A percentile compares a stretch with the other conserved stretches of the same genome.
Evolutionary conservation across 768 basidiomycete genomes (phyloP).

Genomic region (Leccinum barrowsii): DNA sequence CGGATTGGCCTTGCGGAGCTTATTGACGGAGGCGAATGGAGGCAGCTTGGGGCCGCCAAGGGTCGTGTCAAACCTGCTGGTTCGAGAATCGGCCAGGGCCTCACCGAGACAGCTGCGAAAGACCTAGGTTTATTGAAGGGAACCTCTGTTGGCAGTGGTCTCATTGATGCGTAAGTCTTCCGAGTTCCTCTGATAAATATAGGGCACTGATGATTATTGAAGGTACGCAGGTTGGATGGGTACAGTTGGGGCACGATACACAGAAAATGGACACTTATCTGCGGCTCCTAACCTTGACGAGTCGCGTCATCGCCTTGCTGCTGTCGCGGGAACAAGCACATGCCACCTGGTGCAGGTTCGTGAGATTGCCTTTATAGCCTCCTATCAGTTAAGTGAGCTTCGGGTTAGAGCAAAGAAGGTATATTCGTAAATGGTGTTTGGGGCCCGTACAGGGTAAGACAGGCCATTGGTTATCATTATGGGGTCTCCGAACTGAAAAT

Average conservation of each 20-base stretch:
- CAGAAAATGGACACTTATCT: conserved; percentile 49
- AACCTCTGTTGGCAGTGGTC: conserved; percentile 88
- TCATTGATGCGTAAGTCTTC: conserved; percentile 84
- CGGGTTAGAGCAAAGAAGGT: conserved; percentile 65
- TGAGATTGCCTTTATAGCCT: neutral
- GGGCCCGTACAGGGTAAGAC: conserved; percentile 76
- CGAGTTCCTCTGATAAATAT: neutral
- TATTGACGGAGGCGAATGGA: conserved; percentile 58
- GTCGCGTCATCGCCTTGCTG: conserved; percentile 79
- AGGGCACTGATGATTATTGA: neutral
- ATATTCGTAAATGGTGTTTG: conserved; percentile 91
- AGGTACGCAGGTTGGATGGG: conserved; percentile 97
- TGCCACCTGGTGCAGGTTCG: conserved; percentile 89
- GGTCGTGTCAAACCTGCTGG: conserved; percentile 75
- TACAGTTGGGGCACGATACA: conserved; percentile 80
- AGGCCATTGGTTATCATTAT: neutral
- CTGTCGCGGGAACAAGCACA: conserved; percentile 93
- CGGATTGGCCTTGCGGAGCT: conserved; percentile 78
- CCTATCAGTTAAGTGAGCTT: neutral
- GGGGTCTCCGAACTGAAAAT: conserved; percentile 1
- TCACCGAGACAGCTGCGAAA: conserved; percentile 72
- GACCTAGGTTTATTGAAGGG: conserved; percentile 85
- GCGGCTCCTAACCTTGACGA: conserved; percentile 65
- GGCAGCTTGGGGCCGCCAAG: conserved; percentile 67
- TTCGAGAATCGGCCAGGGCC: conserved; percentile 77